Evolutionary conservation across 1,284 basidiomycete genomes (phyloP), one percentile per base, ranked within the genome.

Genomic region (Cystobasidium sp.): DNA sequence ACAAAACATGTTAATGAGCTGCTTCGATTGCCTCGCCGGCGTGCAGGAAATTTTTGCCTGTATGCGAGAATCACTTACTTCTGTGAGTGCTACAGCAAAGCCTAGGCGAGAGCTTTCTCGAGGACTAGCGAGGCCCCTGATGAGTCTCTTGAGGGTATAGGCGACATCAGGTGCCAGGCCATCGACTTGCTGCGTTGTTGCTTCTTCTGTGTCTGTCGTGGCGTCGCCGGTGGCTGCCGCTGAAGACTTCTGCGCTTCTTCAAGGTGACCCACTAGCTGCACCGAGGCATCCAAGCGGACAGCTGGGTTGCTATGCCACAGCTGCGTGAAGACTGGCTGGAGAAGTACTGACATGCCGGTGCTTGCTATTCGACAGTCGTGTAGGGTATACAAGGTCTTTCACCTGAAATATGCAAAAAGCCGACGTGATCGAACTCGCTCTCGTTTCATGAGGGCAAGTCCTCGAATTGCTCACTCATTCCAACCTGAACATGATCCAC

Each of bases 31-130:
- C 53, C 66, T 53, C 52, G 16, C 1, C 9, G 1, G 6, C 9
- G 5, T 10, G 53, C 53, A 14, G 66, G 55, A 68, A 74, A 52
- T 24, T 43, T 59, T 66, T 66, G 49, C 49, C 64, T 31, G 5
- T 39, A 24, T 47, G 49, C 20, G 39, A 69, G 41, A 18, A 18
- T 51, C 16, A 85, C 88, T 77, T 80, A 94, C 94, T 86, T 97
- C 95, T 0, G 96, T 94, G 78, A 99, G 85, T 20, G 94, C 93
- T 55, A 98, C 95, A 8, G 95, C 93, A 81, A 98, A 99, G 14
- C 96, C 96, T 46, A 97, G 84, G 77, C 96, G 85, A 81, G 93
- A 94, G 83, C 92, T 94, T 82, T 98, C 94, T 77, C 95, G 86
- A 1, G 94, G 91, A 82, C 92, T 94, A 0, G 91, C 93, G 37